phyloP scores from a whole-genome alignment of 805 yeast genomes.

The Naumovozyma baii region DNA sequence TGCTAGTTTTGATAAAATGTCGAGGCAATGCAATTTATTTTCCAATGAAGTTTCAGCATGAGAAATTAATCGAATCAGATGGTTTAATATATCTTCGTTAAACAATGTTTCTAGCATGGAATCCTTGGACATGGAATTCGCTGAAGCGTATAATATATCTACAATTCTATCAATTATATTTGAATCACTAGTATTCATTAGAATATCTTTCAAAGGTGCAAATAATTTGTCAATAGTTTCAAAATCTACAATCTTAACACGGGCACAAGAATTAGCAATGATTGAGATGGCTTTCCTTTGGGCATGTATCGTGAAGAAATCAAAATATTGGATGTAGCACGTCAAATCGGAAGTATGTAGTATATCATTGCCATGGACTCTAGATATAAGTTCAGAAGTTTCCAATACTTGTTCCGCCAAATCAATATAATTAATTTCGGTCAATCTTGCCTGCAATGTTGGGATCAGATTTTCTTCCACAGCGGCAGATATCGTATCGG shows the following conservation, averaged over 20 bases:
- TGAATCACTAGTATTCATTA: slow-evolving; percentile 45
- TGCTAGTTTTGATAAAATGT: slow-evolving; percentile 38
- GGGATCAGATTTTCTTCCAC: slow-evolving; percentile 58
- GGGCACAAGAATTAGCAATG: slow-evolving; percentile 58
- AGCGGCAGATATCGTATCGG: slow-evolving; percentile 51
- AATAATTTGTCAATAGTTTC: slow-evolving; percentile 46
- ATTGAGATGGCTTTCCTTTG: slow-evolving; percentile 72
- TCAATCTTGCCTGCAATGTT: slow-evolving; percentile 52
- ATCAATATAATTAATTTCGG: slow-evolving; percentile 77
- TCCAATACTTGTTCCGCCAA: slow-evolving; percentile 85
- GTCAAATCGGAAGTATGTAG: slow-evolving; percentile 50
- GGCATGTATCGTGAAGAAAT: slow-evolving; percentile 81
- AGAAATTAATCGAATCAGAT: slow-evolving; percentile 25
- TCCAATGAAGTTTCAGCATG: slow-evolving; percentile 25
- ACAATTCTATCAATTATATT: slow-evolving; percentile 15
- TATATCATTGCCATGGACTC: slow-evolving; percentile 42
- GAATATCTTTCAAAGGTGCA: slow-evolving; percentile 46
- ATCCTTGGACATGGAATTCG: slow-evolving; percentile 17
- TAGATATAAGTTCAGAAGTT: slow-evolving; percentile 57
- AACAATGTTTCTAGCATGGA: slow-evolving; percentile 17
- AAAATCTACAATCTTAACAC: slow-evolving; percentile 37
- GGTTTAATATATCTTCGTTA: slow-evolving; percentile 26
- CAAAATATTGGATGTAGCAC: slow-evolving; percentile 63
- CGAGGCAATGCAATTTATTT: slow-evolving; percentile 27
- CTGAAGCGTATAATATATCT: slow-evolving; percentile 19